These are phyloP conservation scores for Salix arbutifolia DNA, from an alignment of 345 rosid species.

Conservation along the genomic window DNA sequence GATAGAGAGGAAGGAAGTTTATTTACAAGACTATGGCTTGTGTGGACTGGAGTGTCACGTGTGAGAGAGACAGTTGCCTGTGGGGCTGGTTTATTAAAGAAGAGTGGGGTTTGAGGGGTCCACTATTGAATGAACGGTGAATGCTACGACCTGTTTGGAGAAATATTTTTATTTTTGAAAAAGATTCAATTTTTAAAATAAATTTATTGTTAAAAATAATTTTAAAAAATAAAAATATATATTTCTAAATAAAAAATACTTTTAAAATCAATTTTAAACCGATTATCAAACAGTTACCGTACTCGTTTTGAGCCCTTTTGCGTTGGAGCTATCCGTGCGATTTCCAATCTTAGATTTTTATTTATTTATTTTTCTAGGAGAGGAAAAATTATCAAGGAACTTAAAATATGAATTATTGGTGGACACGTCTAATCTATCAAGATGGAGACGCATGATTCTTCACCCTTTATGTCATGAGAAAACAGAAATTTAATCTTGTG, in stretches of 20 bases:
- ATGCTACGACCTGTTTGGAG: background rate
- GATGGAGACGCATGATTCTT: too few relatives aligned
- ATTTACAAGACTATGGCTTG: background rate
- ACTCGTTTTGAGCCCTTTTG: background rate
- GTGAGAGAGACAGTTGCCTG: background rate
- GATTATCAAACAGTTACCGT: too few relatives aligned
- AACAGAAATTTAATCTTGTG: background rate
- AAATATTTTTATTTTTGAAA: too few relatives aligned
- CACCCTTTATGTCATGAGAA: background rate
- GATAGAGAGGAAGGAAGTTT: background rate
- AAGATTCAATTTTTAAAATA: too few relatives aligned
- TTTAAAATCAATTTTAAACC: too few relatives aligned
- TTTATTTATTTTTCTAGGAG: background rate
- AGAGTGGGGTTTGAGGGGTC: background rate
- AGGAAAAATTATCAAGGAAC: background rate
- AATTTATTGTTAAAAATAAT: too few relatives aligned
- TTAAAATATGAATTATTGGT: background rate
- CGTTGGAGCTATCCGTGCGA: background rate
- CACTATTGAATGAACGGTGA: background rate
- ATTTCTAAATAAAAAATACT: too few relatives aligned
- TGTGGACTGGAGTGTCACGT: background rate
- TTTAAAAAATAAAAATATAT: too few relatives aligned
- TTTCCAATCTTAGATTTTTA: constrained; percentile 13
- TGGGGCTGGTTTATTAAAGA: background rate
- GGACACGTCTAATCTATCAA: background rate